Evolutionary conservation across 805 yeast genomes (phyloP).

Genomic region (Candida ficus): DNA sequence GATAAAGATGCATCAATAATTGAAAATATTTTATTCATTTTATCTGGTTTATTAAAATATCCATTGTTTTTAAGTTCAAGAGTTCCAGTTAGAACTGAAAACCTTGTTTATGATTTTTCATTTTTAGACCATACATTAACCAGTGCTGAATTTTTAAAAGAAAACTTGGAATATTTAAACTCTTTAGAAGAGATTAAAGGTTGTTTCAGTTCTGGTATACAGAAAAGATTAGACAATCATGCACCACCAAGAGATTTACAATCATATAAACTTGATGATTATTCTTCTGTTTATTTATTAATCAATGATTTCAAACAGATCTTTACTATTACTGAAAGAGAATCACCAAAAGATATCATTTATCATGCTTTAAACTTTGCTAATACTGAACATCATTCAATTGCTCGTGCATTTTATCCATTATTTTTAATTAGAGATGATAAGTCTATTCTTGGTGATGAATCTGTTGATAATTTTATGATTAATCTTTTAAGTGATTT

Average conservation of each 20-base stretch:
- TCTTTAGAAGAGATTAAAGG: constrained; percentile 26
- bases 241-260: constrained; percentile 37
- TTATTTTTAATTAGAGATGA: constrained; percentile 60
- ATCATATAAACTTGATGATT: constrained; percentile 27
- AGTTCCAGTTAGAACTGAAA: constrained; percentile 11
- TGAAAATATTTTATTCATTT: constrained; percentile 14
- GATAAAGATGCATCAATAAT: constrained; percentile 19
- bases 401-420: constrained; percentile 63
- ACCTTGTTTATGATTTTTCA: constrained; percentile 11
- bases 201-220: constrained; percentile 43
- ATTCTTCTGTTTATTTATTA: constrained; percentile 25
- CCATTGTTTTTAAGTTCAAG: constrained; percentile 14
- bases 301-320: constrained; percentile 35
- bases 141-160: constrained; percentile 8
- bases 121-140: constrained; percentile 11
- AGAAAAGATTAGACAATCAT: constrained; percentile 41
- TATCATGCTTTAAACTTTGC: constrained; percentile 31
- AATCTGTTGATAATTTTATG: constrained; percentile 32
- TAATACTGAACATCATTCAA: constrained; percentile 30
- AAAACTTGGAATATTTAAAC: constrained; percentile 18
- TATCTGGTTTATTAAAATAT: constrained; percentile 19
- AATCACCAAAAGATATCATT: constrained; percentile 26
- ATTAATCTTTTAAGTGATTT: constrained; percentile 40
- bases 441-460: constrained; percentile 50
- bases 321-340: constrained; percentile 27